A percentile compares a stretch with the other conserved stretches of the same genome.
Conservation (phyloP, 108 stramenopile genomes). For the Epipyxis sp. region DNA sequence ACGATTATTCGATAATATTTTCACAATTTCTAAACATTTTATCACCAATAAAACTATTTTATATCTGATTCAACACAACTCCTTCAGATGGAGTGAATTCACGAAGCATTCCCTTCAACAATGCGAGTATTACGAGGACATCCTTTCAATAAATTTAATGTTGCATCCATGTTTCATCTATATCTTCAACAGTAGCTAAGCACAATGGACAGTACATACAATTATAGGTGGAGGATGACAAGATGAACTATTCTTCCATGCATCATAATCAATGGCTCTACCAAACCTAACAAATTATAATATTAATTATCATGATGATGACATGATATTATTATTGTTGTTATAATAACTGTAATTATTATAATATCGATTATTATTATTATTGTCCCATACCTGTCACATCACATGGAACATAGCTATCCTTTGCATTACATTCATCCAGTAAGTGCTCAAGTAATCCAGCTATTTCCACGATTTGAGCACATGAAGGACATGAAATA, state of each 20-base stretch:
- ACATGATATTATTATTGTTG: too few relatives aligned
- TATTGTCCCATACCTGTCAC: too few relatives aligned
- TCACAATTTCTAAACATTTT: too few relatives aligned
- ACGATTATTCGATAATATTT: too few relatives aligned
- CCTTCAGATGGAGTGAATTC: too few relatives aligned
- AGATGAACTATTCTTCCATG: neutral
- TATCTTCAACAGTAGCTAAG: constrained; percentile 6
- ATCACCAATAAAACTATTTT: too few relatives aligned
- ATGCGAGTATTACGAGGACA: constrained; percentile 17
- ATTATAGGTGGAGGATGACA: constrained; percentile 25
- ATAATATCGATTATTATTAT: too few relatives aligned
- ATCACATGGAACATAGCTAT: constrained; percentile 24
- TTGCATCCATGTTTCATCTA: constrained; percentile 17
- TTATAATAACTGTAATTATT: too few relatives aligned
- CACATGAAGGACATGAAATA: constrained; percentile 51
- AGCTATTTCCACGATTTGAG: constrained; percentile 54
- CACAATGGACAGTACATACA: constrained; percentile 32
- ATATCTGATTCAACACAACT: too few relatives aligned
- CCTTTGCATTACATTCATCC: constrained; percentile 47
- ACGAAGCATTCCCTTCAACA: too few relatives aligned
- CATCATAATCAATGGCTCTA: constrained; percentile 12
- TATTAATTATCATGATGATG: too few relatives aligned
- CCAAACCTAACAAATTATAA: too few relatives aligned
- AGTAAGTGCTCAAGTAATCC: constrained; percentile 53
- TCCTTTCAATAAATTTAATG: neutral